Evolutionary conservation across 495 filamentous ascomycete genomes (phyloP).

Genomic region (Aspergillus biplanus): DNA sequence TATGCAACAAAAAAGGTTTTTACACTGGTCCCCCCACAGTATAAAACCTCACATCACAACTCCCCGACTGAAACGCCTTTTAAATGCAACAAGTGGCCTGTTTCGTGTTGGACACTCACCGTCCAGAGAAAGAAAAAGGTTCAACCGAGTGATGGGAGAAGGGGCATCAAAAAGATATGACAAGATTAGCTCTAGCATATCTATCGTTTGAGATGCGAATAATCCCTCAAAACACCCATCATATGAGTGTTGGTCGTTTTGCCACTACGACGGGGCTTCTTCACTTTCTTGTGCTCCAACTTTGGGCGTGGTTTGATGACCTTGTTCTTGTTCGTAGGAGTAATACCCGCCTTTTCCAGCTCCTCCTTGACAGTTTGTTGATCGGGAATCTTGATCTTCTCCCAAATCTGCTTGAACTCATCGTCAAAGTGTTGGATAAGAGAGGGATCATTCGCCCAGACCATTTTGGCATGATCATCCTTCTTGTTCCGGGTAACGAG

Average conservation of each 20-base stretch:
- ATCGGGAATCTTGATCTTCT: conserved; percentile 75
- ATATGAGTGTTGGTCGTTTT: conserved; percentile 95
- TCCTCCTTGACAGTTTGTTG: conserved; percentile 74
- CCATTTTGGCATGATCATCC: conserved; percentile 79
- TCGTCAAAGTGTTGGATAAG: conserved; percentile 75
- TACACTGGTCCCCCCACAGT: no score
- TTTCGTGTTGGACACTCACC: no score
- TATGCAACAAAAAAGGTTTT: no score
- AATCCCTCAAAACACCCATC: conserved; percentile 84
- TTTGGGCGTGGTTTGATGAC: conserved; percentile 61
- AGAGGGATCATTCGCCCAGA: conserved; percentile 86
- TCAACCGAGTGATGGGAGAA: no score
- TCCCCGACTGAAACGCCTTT: no score
- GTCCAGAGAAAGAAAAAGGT: no score
- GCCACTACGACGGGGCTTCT: conserved; percentile 70
- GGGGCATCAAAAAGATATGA: no score
- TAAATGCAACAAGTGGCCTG: no score
- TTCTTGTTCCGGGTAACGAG: conserved; percentile 90
- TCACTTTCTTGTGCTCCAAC: conserved; percentile 61
- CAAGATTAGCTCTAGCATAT: neutral
- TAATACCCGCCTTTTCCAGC: conserved; percentile 71
- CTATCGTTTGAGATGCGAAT: conserved; percentile 63
- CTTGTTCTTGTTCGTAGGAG: conserved; percentile 76
- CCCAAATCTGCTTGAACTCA: conserved; percentile 83
- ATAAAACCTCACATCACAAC: no score